Base-by-base conservation (phyloP, 352 stramenopile genomes). In the Achlya hypogyna region DNA sequence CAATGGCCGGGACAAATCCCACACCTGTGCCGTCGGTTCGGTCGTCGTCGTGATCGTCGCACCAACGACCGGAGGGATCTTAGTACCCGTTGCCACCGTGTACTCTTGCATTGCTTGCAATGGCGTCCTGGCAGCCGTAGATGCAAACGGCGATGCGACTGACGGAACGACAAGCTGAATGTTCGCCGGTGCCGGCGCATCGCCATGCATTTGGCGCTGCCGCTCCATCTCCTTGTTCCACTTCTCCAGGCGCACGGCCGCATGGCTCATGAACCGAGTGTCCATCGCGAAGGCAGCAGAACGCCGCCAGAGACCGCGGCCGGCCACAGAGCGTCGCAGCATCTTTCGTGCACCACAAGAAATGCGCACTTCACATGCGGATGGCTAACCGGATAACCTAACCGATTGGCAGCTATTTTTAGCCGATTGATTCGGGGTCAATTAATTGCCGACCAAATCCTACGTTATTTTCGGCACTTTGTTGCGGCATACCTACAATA, bases 31-130 rank as follows among this genome's bases (percentile, higher is more conserved):
- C 9, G 29, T 5, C 18, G 35, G 35, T 14, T 67, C 51, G 12
- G 40, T 49, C 14, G 3, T 49, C 1, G 51, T 67, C 18, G 60
- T 35, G 14, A 67, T 45, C 20, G 54, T 51, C 38, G 54, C 54
- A n/a, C 54, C 54, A 28, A 64, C 54, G 9, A 64, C 54, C 20
- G 54, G 54, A 28, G 47, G 47, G 12, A 64, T 22, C 40, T 64
- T 64, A 8, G 45, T 38, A 6, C 54, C 54, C 4, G 54, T 53
- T 9, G 45, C 20, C 34, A 52, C 1, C 32, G 47, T 31, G 25
- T 35, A 64, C 23, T 64, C 22, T 16, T 20, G 31, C 54, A 64
- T 64, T 8, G 54, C 54, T 20, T 64, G 32, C 35, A 64, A 27
- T 18, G 54, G 54, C 10, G 54, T 64, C 5, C 35, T 29, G 2